Conservation (phyloP, 306 rosid species). For the Macrotyloma uniflorum region DNA sequence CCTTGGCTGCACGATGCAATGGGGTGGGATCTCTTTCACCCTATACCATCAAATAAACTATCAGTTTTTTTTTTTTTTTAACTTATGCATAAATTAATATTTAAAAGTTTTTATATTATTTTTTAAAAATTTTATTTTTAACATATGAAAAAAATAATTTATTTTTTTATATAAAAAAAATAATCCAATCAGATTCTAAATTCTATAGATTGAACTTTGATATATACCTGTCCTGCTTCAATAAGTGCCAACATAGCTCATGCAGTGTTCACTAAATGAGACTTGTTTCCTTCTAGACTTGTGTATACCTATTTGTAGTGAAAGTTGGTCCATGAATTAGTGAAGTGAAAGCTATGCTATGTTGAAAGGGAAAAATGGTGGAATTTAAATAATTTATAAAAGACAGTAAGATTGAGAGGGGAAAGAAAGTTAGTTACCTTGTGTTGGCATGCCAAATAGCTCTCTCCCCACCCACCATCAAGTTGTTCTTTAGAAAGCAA, state of each 20-base stretch:
- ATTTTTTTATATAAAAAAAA: background rate
- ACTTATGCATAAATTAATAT: no score
- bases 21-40: constrained; percentile 61
- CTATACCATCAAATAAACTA: constrained; percentile 29
- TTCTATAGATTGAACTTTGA: background rate
- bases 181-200: no score
- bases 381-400: no score
- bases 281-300: constrained; percentile 57
- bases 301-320: constrained; percentile 54
- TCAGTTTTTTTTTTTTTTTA: no score
- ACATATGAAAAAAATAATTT: no score
- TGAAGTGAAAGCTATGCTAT: background rate
- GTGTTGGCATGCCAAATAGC: constrained; percentile 63
- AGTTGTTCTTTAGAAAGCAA: constrained; percentile 64
- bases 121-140: no score
- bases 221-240: constrained; percentile 67
- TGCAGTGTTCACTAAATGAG: constrained; percentile 68
- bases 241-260: constrained; percentile 80
- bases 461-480: constrained; percentile 83
- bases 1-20: constrained; percentile 63
- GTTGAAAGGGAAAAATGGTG: background rate
- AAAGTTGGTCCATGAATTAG: background rate
- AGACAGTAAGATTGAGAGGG: constrained; percentile 28
- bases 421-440: constrained; percentile 50
- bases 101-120: no score